phyloP scores from a whole-genome alignment of 225 moss, liverwort and hornwort genomes.

The Neckera pumila region DNA sequence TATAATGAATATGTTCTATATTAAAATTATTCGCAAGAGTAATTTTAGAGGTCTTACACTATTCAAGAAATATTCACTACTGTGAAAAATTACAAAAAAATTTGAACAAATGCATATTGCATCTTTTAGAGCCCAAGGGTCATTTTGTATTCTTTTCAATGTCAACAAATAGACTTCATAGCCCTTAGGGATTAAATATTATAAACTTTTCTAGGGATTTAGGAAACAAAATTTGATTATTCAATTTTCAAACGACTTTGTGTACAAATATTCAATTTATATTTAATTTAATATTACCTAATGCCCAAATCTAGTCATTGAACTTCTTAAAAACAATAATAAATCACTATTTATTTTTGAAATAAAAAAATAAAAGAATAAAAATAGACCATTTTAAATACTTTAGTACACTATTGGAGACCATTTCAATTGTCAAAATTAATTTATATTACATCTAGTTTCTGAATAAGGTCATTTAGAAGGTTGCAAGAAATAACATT shows the following conservation, averaged over 20 bases:
- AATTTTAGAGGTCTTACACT: not conserved
- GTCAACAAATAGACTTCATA: not conserved
- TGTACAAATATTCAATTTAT: not conserved
- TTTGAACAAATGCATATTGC: not conserved
- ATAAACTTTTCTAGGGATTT: not conserved
- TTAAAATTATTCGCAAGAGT: not conserved
- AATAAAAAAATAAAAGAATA: not conserved
- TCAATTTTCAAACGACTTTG: not conserved
- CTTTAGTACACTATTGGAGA: accelerated
- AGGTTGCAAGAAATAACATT: not conserved
- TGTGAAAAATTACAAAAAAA: not conserved
- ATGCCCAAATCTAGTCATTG: not conserved
- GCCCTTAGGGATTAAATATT: not conserved
- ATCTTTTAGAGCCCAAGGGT: not conserved
- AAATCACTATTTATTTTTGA: not conserved
- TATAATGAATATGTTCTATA: not conserved
- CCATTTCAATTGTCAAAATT: not conserved
- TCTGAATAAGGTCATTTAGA: too few species aligned
- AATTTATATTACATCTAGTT: not conserved
- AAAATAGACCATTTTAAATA: not conserved
- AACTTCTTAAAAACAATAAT: not conserved
- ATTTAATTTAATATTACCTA: not conserved
- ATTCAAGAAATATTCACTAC: not conserved
- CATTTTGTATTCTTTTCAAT: not conserved
- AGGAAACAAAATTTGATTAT: not conserved